Evolutionary conservation across 73 alveolate genomes (phyloP), one percentile per base, ranked within the genome.

Genomic region (Durusdinium trenchii): DNA sequence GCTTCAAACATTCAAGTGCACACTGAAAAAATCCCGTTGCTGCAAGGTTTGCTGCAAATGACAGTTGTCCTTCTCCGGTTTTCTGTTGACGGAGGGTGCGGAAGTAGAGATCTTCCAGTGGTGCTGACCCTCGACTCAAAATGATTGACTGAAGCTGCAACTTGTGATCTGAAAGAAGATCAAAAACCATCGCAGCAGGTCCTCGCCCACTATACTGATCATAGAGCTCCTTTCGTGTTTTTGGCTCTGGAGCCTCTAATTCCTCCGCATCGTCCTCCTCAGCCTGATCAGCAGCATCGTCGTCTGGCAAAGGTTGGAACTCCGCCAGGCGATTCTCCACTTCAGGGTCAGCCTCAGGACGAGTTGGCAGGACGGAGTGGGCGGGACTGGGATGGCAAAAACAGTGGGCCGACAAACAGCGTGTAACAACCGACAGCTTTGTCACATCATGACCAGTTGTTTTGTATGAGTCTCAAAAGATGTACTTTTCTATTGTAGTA

Each of bases 321-420:
- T 57, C 32, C 32, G 69, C 69, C 69, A 57, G 23, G 69, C 12
- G 69, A 57, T 57, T 57, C 69, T 57, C 69, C 69, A 23, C 46
- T 46, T 78, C 87, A 78, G 87, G 87, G 38, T 78, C 42, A 18
- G 57, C 87, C 51, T 75, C 64, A 57, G 69, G 69, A 16, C 42
- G 12, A 38, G 42, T 64, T 64, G 69, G 12, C 12, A 57, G 23
- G 69, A 12, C 23, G 69, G 69, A 23, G 23, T 57, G 23, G 23
- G 32, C 69, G n/a, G n/a, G n/a, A n/a, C n/a, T n/a, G n/a, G n/a
- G n/a, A n/a, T n/a, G n/a, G n/a, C n/a, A n/a, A n/a, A n/a, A n/a
- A n/a, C n/a, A n/a, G n/a, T n/a, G n/a, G n/a, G n/a, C n/a, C n/a
- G n/a, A n/a, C n/a, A n/a, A n/a, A n/a, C n/a, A n/a, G n/a, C n/a